Evolutionary conservation across 2,329 filamentous ascomycete genomes (phyloP), one percentile per base, ranked within the genome.

Genomic region (Calonectria hawksworthii): DNA sequence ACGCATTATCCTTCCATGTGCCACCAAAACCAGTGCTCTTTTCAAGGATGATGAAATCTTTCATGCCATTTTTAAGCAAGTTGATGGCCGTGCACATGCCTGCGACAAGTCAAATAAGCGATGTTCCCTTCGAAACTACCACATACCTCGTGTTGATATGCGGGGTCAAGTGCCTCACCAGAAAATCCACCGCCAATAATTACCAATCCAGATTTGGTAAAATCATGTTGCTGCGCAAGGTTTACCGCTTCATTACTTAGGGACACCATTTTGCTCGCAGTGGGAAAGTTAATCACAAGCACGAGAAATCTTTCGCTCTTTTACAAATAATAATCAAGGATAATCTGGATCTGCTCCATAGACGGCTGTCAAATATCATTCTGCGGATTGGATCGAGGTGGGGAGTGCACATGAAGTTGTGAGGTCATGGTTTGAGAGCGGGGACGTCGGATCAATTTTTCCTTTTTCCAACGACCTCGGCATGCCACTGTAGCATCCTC

Each of bases 1-100:
- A 71, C 8, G 44, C 44, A 64, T 71, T 71, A 71, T 71, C 69
- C n/a, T 64, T 65, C 69, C 69, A 70, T n/a, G 68, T 70, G 28
- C 68, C 68, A 26, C 68, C 68, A 36, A 70, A 63, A n/a, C 56
- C 68, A 30, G 30, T 63, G 23, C 68, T 54, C 50, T 70, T 70
- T 41, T 70, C 68, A n/a, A 70, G 6, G 23, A 70, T 70, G 9
- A 64, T 32, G n/a, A 69, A 69, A 11, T 69, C 66, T 34, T 61
- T 23, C 32, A 59, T 69, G 21, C 66, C 66, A 23, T 69, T 52
- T 54, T 69, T 52, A 6, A 69, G 52, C 5, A 69, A n/a, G 10
- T 69, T 69, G 14, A 69, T 59, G 13, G 66, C 66, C 38, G 44
- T 69, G n/a, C 66, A 69, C 52, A 69, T 69, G 9, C 66, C 66